Evolutionary conservation across 2,329 filamentous ascomycete genomes (phyloP).

Genomic region (Juglanconis sp.): DNA sequence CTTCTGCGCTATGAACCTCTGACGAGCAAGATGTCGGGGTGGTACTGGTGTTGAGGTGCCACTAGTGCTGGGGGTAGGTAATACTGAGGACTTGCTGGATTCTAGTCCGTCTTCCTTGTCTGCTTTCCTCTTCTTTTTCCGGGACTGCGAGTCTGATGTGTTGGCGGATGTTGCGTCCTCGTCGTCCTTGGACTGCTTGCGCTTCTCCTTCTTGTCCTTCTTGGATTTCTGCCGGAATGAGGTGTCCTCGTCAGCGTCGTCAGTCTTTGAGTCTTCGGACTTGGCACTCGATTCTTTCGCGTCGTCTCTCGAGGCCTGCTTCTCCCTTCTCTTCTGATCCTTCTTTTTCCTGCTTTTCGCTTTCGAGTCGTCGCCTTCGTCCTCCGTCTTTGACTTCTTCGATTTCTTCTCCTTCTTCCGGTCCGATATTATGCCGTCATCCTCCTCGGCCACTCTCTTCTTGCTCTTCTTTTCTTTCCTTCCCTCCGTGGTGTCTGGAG

Average conservation of each 20-base stretch:
- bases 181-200: slow-evolving; percentile 35
- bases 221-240: slow-evolving; percentile 24
- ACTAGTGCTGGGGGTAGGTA: slow-evolving; percentile 43
- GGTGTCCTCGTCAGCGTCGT: slow-evolving; percentile 22
- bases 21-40: slow-evolving; percentile 70
- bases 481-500: neutral
- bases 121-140: slow-evolving; percentile 23
- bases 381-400: slow-evolving; percentile 48
- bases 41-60: slow-evolving; percentile 35
- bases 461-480: slow-evolving; percentile 24
- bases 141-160: slow-evolving; percentile 13
- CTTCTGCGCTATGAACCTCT: slow-evolving; percentile 86
- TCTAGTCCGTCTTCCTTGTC: slow-evolving; percentile 25
- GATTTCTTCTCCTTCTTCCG: slow-evolving; percentile 42
- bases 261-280: slow-evolving; percentile 24
- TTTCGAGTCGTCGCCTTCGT: slow-evolving; percentile 34
- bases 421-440: slow-evolving; percentile 22
- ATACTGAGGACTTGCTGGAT: slow-evolving; percentile 36
- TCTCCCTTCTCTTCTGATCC: slow-evolving; percentile 38
- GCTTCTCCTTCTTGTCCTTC: slow-evolving; percentile 22
- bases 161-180: slow-evolving; percentile 26
- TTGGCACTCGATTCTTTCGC: neutral
- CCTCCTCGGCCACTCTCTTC: slow-evolving; percentile 26
- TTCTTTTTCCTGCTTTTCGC: slow-evolving; percentile 49
- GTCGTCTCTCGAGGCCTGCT: slow-evolving; percentile 37